Evolutionary conservation across 345 rosid species (phyloP), one percentile per base, ranked within the genome.

Genomic region (Arabidopsis arenosa): DNA sequence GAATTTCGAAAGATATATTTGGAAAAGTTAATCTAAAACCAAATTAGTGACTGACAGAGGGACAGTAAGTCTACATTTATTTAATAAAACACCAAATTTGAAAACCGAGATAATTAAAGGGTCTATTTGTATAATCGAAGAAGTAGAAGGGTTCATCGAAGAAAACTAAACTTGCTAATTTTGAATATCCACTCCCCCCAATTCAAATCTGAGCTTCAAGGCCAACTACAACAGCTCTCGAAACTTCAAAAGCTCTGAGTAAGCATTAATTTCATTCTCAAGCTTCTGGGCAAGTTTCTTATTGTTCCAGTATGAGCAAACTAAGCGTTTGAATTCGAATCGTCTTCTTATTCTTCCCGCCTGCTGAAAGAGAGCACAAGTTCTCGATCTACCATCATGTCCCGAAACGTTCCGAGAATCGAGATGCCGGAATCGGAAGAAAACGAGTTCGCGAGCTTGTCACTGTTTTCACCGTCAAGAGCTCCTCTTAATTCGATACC

Each of bases 401-500:
- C 82, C 14, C 77, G 70, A 54, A 79, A 77, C 71, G 41, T 69
- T 41, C 66, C 72, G 37, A 69, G 72, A 70, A 68, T 59, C 70
- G 77, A 69, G 35, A 80, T 56, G 72, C 53, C 71, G 9, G 91
- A 91, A 76, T 63, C 85, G 0, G 80, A 73, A 58, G 97, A 93
- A 87, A 91, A 93, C 40, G 90, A 84, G 55, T 80, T 87, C 77
- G 85, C 47, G 68, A 80, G 44, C 68, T 69, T 83, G 18, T 59
- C 77, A 58, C 81, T 81, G 21, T 83, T 85, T 70, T 92, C 89
- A 1, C 97, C 91, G 9, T 86, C 90, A 2, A 60, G 98, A 74
- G 78, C 94, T 57, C 98, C 98, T 4, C 74, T 93, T 26, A 77
- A 88, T 81, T 11, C 93, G 26, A 93, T 93, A 53, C 85, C 89